Evolutionary conservation across 1,284 basidiomycete genomes (phyloP), one percentile per base, ranked within the genome.

Genomic region (Cryptococcus sp.): DNA sequence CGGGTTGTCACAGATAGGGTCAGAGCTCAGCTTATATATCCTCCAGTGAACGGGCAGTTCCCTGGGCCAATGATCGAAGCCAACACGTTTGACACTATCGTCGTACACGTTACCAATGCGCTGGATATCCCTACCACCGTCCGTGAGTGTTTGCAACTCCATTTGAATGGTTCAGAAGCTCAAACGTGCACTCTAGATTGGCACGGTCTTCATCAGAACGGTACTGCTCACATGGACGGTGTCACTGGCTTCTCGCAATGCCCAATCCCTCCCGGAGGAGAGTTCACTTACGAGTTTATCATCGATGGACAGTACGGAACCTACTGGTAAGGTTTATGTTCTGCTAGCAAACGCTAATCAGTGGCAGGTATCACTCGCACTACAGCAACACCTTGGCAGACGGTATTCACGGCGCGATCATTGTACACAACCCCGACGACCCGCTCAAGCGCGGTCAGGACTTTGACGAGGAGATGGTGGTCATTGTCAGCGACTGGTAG

Each of bases 191-290:
- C 23, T 23, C 11, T 47, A 67, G 65, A 73, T 53, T 73, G 69
- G 69, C 71, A 73, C 50, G 71, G 71, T 4, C 62, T 73, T 16
- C 48, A 40, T n/a, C 68, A 70, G 57, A 68, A 70, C 31, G 57
- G 62, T 8, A 61, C 65, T 4, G 48, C 52, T n/a, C 55, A 41
- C 23, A 67, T 64, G 61, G 70, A 72, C 47, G 70, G 70, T 23
- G 61, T 68, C 2, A 61, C 70, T 5, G 70, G 70, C 5, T 44
- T 72, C 25, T 35, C 16, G 5, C 25, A 73, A 64, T 86, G 85
- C 64, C 83, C 83, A 0, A 84, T 86, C 57, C 77, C 78, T 3
- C 73, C 82, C 0, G 76, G 77, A 0, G 65, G 76, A 20, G 77
- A 76, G 6, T 85, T 84, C 74, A 75, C 80, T 19, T 85, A 85